Percentiles rank a stretch among this genome's conserved stretches.
phyloP scores from a whole-genome alignment of 1,284 basidiomycete genomes.

The Cutaneotrichosporon sp. region DNA sequence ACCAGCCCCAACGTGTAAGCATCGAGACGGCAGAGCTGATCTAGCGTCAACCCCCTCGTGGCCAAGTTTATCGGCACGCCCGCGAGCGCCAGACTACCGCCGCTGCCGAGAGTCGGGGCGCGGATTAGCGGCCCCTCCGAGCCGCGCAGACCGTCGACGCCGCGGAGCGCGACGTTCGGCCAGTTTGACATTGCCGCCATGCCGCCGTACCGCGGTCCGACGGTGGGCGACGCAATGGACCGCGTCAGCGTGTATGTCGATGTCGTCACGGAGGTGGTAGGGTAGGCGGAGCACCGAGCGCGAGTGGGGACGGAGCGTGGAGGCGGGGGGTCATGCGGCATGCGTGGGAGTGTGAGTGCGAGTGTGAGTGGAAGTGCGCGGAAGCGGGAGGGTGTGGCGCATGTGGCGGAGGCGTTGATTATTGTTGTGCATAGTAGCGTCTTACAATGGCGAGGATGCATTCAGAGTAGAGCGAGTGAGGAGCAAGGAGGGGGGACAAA shows the following conservation, averaged over 20 bases:
- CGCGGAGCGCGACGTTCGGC: conserved; percentile 11
- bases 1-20: conserved; percentile 30
- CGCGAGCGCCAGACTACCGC: conserved; percentile 13
- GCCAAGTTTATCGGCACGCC: conserved; percentile 23
- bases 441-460: no score
- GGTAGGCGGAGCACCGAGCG: background rate
- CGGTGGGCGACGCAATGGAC: conserved; percentile 28
- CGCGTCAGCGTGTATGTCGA: conserved; percentile 12
- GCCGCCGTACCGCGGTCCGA: conserved; percentile 19
- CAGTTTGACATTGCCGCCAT: conserved; percentile 27
- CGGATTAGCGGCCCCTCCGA: conserved; percentile 14
- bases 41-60: conserved; percentile 29
- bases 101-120: conserved; percentile 11
- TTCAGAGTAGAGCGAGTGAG: no score
- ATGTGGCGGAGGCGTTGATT: no score
- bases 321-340: no score
- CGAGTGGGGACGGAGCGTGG: no score
- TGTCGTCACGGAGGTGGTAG: conserved; percentile 11
- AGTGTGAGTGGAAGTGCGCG: no score
- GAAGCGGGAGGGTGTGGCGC: no score
- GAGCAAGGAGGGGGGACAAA: no score
- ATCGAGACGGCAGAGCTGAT: no score
- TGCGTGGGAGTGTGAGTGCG: no score
- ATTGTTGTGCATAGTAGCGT: no score
- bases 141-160: conserved; percentile 27